Percentiles rank a stretch among this genome's conserved stretches.
Evolutionary conservation across 1,284 basidiomycete genomes (phyloP).

Genomic region (Leccinum solheimii): DNA sequence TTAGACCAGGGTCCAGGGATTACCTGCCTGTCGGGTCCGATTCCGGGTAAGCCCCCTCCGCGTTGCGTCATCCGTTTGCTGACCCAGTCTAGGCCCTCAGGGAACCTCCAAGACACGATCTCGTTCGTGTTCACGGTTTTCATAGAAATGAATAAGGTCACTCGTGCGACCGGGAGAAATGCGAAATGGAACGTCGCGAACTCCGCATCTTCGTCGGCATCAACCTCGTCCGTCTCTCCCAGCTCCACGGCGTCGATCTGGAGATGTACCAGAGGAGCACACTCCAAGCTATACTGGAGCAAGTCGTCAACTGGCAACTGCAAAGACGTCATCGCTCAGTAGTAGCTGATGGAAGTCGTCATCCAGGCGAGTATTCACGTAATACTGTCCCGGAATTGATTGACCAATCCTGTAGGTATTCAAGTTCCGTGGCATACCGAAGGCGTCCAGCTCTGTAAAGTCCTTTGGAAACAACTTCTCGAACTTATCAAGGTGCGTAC

Average conservation of each 20-base stretch:
- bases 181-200: conserved; percentile 91
- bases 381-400: no score
- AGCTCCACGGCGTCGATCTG: conserved; percentile 91
- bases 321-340: no score
- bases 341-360: no score
- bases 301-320: conserved; percentile 80
- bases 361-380: no score
- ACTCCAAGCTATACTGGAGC: conserved; percentile 87
- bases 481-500: no score
- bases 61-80: background rate
- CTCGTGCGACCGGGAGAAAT: conserved; percentile 91
- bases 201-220: conserved; percentile 93
- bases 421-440: no score
- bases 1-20: conserved; percentile 74
- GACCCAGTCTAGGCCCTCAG: conserved; percentile 47
- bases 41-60: conserved; percentile 60
- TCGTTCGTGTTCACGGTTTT: no score
- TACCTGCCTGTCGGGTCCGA: conserved; percentile 82
- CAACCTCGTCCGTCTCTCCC: conserved; percentile 89
- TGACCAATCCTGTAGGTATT: no score
- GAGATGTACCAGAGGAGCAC: conserved; percentile 85
- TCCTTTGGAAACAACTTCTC: no score
- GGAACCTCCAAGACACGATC: no score
- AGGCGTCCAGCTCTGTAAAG: no score
- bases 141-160: conserved; percentile 53